phyloP scores from a whole-genome alignment of 768 basidiomycete species.

The Ramaria sp. region DNA sequence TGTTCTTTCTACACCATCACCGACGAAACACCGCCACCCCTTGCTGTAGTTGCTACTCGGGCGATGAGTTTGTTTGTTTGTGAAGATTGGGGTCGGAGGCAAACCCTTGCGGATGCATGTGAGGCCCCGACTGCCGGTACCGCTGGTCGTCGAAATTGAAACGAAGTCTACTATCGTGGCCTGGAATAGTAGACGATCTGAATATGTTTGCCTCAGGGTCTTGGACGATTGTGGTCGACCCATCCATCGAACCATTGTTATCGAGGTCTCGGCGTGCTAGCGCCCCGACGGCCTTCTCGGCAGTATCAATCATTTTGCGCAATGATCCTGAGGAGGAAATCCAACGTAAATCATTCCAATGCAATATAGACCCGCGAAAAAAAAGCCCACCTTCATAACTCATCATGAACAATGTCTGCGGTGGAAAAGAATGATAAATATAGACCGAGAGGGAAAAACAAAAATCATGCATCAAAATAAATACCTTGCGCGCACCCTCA shows the following conservation, averaged over 20 bases:
- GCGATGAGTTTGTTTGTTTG: background rate
- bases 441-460: background rate
- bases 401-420: conserved; percentile 31
- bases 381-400: conserved; percentile 37
- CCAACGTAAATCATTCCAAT: background rate
- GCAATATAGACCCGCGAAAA: background rate
- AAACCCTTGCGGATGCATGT: background rate
- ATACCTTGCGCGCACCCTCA: conserved; percentile 30
- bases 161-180: background rate
- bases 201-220: background rate
- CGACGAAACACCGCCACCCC: too few species aligned
- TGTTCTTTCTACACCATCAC: too few species aligned
- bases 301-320: conserved; percentile 21
- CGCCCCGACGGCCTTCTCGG: conserved; percentile 23
- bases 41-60: background rate
- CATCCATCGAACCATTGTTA: background rate
- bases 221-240: background rate
- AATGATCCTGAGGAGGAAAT: conserved; percentile 20
- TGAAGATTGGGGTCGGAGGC: background rate
- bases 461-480: conserved; percentile 7
- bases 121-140: background rate
- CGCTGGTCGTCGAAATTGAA: background rate
- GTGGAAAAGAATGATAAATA: background rate
- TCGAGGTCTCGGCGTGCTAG: conserved; percentile 21
- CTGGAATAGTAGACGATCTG: background rate